Percentiles rank a stretch among this genome's conserved stretches.
Conservation (phyloP, 495 filamentous ascomycete species). For the Neurospora sp. region DNA sequence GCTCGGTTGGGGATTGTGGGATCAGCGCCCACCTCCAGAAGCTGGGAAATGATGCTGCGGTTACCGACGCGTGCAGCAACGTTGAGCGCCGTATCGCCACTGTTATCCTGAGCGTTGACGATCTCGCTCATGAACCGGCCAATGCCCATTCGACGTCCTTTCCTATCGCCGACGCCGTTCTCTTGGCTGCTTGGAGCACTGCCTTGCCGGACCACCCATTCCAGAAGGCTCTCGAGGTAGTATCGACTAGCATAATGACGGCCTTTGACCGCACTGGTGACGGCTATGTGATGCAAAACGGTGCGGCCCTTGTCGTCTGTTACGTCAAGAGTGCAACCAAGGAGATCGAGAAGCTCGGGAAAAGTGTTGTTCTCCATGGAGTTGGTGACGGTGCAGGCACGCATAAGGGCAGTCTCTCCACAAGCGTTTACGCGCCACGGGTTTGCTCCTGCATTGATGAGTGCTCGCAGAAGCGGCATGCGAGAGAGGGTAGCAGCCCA, state of each 20-base stretch:
- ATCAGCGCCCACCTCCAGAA: constrained; percentile 88
- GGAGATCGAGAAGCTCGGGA: constrained; percentile 74
- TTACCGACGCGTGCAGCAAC: constrained; percentile 87
- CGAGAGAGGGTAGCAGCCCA: constrained; percentile 97
- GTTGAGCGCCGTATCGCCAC: constrained; percentile 89
- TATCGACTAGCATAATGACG: constrained; percentile 76
- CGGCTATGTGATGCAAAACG: constrained; percentile 89
- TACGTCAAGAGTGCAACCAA: constrained; percentile 85
- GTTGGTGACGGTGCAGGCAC: constrained; percentile 79
- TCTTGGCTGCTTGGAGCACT: constrained; percentile 52
- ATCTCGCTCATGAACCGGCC: constrained; percentile 91
- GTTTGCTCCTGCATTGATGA: constrained; percentile 74
- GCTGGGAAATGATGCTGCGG: constrained; percentile 79
- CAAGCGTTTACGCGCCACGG: constrained; percentile 77
- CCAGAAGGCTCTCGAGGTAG: constrained; percentile 84
- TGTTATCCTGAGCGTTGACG: constrained; percentile 84
- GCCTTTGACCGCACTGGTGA: constrained; percentile 88
- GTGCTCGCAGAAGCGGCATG: constrained; percentile 62
- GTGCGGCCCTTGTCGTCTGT: constrained; percentile 81
- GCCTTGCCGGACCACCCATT: constrained; percentile 83
- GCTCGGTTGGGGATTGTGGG: constrained; percentile 79
- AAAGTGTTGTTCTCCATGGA: constrained; percentile 73
- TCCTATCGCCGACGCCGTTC: constrained; percentile 17
- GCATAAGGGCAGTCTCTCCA: constrained; percentile 87
- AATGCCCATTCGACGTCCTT: constrained; percentile 58